Conservation (phyloP, 371 early-diverging fungal species). For the Mortierella sp. region DNA sequence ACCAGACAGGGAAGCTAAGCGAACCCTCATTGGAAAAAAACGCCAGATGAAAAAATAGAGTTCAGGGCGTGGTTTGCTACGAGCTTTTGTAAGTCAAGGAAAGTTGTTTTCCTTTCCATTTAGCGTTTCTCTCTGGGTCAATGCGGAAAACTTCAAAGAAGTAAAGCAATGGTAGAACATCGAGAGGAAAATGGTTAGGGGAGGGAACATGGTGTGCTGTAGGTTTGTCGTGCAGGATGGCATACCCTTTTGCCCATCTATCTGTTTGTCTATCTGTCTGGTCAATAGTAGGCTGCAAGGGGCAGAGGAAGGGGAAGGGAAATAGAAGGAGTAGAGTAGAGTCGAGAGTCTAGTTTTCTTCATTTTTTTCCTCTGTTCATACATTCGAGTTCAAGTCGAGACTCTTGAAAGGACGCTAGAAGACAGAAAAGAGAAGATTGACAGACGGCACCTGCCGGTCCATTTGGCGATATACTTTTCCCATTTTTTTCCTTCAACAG, state of each 20-base stretch:
- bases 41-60: conserved; percentile 1
- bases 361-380: no score
- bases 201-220: neutral
- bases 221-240: neutral
- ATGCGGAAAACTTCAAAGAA: neutral
- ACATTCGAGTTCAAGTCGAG: neutral
- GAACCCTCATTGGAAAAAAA: no score
- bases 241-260: neutral
- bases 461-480: neutral
- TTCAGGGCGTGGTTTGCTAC: neutral
- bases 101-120: neutral
- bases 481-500: neutral
- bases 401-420: neutral
- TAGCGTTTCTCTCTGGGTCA: neutral
- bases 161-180: neutral
- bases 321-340: neutral
- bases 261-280: neutral
- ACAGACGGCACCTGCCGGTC: neutral
- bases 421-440: neutral
- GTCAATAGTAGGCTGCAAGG: neutral
- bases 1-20: no score
- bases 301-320: neutral
- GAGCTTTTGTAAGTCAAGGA: neutral
- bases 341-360: neutral
- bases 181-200: neutral